Percentiles rank a stretch among this genome's conserved stretches.
Evolutionary conservation across 2,329 filamentous ascomycete species (phyloP).

Genomic region (Aspergillus pseudoterreus): DNA sequence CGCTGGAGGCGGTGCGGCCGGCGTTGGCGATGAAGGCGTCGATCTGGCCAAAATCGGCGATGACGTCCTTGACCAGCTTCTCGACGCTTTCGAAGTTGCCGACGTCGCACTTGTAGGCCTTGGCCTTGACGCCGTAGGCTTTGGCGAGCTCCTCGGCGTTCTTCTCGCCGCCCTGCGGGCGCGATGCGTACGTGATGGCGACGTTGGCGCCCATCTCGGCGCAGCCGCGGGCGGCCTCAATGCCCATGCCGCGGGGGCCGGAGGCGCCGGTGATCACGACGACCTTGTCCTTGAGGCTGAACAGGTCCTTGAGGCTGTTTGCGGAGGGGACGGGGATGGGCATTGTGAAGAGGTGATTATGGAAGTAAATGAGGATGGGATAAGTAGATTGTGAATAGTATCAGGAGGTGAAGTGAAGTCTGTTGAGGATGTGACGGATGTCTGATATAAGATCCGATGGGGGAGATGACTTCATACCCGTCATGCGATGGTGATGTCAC

Average conservation of each 20-base stretch:
- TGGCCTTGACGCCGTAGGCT: conserved; percentile 62
- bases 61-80: conserved; percentile 56
- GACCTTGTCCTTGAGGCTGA: conserved; percentile 48
- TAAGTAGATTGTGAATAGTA: no score
- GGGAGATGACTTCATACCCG: background rate
- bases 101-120: conserved; percentile 65
- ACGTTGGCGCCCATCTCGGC: conserved; percentile 63
- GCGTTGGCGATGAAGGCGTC: conserved; percentile 68
- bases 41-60: conserved; percentile 67
- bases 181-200: conserved; percentile 64
- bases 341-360: conserved; percentile 24
- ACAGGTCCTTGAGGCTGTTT: conserved; percentile 36
- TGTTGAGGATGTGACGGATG: background rate
- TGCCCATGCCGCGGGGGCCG: conserved; percentile 65
- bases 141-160: conserved; percentile 60
- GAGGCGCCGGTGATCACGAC: conserved; percentile 49
- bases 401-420: no score
- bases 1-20: conserved; percentile 65
- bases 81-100: conserved; percentile 55
- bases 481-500: background rate
- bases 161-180: conserved; percentile 59
- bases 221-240: conserved; percentile 62
- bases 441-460: background rate
- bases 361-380: background rate
- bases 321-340: conserved; percentile 36